phyloP scores from a whole-genome alignment of 108 stramenopile genomes.

The Pelagomonas calceolata region DNA sequence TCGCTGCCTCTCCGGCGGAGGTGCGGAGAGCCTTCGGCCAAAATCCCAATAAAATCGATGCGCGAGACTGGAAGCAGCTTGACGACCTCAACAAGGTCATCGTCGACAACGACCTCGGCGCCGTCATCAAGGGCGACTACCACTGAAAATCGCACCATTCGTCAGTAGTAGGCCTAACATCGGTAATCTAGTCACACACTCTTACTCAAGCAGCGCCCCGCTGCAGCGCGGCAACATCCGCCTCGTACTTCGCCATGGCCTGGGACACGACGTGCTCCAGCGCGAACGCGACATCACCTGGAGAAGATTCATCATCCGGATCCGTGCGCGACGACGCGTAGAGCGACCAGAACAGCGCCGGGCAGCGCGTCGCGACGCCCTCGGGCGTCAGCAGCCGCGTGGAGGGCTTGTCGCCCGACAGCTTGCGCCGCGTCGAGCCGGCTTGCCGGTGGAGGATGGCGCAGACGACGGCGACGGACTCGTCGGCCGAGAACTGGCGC shows the following conservation, averaged over 20 bases:
- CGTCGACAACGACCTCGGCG: conserved; percentile 41
- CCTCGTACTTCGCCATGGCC: not conserved
- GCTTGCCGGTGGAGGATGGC: not conserved
- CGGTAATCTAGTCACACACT: no score
- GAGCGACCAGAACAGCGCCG: not conserved
- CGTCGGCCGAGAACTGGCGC: not conserved
- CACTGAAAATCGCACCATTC: no score
- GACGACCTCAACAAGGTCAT: conserved; percentile 43
- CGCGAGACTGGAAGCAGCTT: conserved; percentile 45
- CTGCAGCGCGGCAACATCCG: no score
- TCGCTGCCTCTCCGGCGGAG: conserved; percentile 30
- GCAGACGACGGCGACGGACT: not conserved
- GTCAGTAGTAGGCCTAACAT: no score
- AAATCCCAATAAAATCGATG: conserved; percentile 10
- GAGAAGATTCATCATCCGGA: not conserved
- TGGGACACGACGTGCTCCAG: not conserved
- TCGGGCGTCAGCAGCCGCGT: not conserved
- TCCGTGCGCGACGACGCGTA: not conserved
- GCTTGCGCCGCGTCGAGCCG: not conserved
- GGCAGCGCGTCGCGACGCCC: not conserved
- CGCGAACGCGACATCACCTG: not conserved
- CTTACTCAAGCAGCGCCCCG: no score
- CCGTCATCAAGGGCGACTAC: conserved; percentile 38
- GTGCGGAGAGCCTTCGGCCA: conserved; percentile 29
- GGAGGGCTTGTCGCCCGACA: not conserved